These are phyloP conservation scores for Plectosphaerella plurivora DNA, from an alignment of 2,329 filamentous ascomycete genomes.

Conservation along the genomic window DNA sequence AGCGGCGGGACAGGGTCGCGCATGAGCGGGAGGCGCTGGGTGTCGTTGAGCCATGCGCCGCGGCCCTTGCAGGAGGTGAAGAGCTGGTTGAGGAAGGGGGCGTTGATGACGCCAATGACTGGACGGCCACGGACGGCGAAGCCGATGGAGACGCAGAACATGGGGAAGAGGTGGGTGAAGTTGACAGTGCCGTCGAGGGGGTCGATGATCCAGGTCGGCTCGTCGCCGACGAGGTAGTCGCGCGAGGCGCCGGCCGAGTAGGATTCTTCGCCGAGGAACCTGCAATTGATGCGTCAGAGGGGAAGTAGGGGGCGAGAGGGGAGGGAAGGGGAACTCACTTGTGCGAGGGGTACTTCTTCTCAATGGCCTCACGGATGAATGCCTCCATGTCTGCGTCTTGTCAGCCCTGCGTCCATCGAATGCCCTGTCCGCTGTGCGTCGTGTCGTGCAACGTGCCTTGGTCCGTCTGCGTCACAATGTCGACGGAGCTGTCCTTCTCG, in stretches of 20 bases:
- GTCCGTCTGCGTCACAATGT: slow-evolving; percentile 69
- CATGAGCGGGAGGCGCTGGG: slow-evolving; percentile 58
- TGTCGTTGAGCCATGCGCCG: slow-evolving; percentile 67
- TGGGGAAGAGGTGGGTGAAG: slow-evolving; percentile 75
- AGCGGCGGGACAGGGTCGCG: slow-evolving; percentile 58
- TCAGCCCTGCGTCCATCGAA: background rate
- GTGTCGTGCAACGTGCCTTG: slow-evolving; percentile 29
- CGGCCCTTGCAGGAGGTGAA: slow-evolving; percentile 63
- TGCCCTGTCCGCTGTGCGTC: too few relatives aligned
- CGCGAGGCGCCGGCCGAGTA: slow-evolving; percentile 66
- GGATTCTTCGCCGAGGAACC: slow-evolving; percentile 73
- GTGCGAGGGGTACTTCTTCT: slow-evolving; percentile 58
- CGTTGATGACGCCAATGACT: slow-evolving; percentile 67
- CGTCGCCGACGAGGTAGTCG: slow-evolving; percentile 59
- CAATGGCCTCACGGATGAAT: slow-evolving; percentile 60
- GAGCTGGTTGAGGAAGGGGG: slow-evolving; percentile 64
- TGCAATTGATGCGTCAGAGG: slow-evolving; percentile 20
- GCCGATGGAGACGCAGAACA: slow-evolving; percentile 76
- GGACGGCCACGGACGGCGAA: slow-evolving; percentile 58
- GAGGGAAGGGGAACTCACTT: slow-evolving; percentile 40
- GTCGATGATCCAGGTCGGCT: slow-evolving; percentile 73
- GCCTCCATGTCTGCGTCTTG: slow-evolving; percentile 54
- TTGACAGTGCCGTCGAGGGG: slow-evolving; percentile 78
- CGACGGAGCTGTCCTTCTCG: slow-evolving; percentile 73
- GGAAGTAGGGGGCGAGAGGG: background rate